Evolutionary conservation across 768 basidiomycete species (phyloP), one percentile per base, ranked within the genome.

Genomic region (Lanmaoa pseudosensibilis): DNA sequence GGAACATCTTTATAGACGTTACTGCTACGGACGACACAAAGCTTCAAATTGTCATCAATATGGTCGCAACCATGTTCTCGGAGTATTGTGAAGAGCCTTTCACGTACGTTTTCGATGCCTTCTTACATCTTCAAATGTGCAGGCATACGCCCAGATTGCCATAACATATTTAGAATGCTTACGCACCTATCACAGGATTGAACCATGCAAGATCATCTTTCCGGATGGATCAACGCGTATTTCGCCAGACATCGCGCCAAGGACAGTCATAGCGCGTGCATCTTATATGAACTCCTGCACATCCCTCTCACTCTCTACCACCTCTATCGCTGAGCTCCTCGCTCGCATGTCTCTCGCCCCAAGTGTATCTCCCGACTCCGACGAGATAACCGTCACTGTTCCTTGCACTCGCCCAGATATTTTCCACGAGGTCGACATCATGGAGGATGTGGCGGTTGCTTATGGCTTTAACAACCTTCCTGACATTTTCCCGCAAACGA

Each of bases 341-440:
- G 79, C 80, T 61, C 85, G 86, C 64, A 99, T 99, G 97, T 85
- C 90, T 5, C 81, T 92, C 86, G 1, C 66, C 74, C 19, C 73
- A 83, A 25, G 55, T 81, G 2, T 70, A 74, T 27, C 77, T 85
- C 57, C 68, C 73, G n/a, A 46, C 39, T 63, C 66, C 0, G 94
- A 98, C 65, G 80, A 84, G 63, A 78, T 99, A 41, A 65, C 80
- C 18, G 87, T 98, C 27, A 75, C 83, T 34, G 80, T 99, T 46
- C 96, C 97, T 5, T 80, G 90, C n/a, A 98, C 94, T n/a, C 85
- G 97, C 37, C 94, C 97, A 2, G 97, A 99, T 69, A 98, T 99
- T 62, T 77, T 99, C 52, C 97, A 99, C 69, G 94, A 98, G 71
- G 97, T 95, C 67, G 97, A 99, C 69, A 83, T 98, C 69, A 90